Conservation (phyloP, 345 rosid species). For the Eucalyptus polyanthemos region DNA sequence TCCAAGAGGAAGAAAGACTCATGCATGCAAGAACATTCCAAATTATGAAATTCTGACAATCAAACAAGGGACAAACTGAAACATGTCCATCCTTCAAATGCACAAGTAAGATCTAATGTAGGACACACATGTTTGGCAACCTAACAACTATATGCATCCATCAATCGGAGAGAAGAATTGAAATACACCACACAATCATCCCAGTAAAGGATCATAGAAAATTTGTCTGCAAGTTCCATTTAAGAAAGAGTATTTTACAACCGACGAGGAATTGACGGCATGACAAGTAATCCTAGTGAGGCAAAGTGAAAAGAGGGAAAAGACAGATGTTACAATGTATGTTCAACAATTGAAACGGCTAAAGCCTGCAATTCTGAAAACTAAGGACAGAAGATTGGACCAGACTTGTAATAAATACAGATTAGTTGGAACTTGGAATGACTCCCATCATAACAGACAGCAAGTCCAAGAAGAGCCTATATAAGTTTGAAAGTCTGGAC, state of each 20-base stretch:
- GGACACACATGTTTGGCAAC: background rate
- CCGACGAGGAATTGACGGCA: background rate
- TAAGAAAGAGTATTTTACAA: background rate
- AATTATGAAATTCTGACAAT: background rate
- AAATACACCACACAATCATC: background rate
- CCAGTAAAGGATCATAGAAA: background rate
- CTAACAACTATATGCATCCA: background rate
- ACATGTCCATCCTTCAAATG: background rate
- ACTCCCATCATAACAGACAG: background rate
- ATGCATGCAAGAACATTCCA: background rate
- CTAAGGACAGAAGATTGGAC: background rate
- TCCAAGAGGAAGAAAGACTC: background rate
- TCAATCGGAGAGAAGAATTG: background rate
- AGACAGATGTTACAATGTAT: background rate
- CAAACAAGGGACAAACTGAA: background rate
- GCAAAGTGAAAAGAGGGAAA: background rate
- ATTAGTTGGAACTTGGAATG: background rate
- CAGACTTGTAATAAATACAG: background rate
- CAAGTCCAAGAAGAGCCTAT: background rate
- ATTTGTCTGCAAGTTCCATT: background rate
- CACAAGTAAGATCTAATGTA: background rate
- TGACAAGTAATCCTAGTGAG: background rate
- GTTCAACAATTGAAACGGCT: background rate
- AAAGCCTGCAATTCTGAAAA: background rate
- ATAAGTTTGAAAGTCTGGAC: background rate